Evolutionary conservation across 768 basidiomycete species (phyloP), one percentile per base, ranked within the genome.

Genomic region (Hysterangium stoloniferum): DNA sequence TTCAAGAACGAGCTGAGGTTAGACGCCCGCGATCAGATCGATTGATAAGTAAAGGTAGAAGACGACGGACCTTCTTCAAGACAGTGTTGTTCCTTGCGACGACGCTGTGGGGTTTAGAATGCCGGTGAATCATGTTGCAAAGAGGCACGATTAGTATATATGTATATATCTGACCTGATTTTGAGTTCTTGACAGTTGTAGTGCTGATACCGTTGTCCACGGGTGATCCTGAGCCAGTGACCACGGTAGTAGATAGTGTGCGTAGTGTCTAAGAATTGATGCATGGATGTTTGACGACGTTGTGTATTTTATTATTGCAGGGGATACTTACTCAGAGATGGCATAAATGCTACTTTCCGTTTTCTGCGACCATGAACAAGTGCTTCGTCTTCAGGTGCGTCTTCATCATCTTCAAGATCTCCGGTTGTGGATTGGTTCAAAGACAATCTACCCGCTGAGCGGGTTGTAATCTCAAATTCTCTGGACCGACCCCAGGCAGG

Each of bases 211-310:
- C 82, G 82, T 63, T 85, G 83, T 13, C 84, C 84, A 24, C 87
- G 78, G 34, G 84, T 89, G 67, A 90, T 86, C 62, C 86, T 76
- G 53, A 91, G 72, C 88, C 87, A 90, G 61, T 91, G 89, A 45
- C 88, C 88, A 61, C 79, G 79, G 72, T 91, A 91, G 71, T 86
- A 91, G 51, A 91, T 88, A 13, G 86, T 91, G 63, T 91, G 88
- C 6, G 84, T 88, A 0, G 86, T 88, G 60, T 90, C 88, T 89
- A 59, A 35, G 28, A 53, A 35, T 31, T 6, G 20, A 25, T n/a
- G 15, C 15, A 8, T 19, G 33, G 19, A 28, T 11, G 52, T 7
- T 17, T 27, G 13, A 13, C 24, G 27, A 52, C 41, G 52, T 40
- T 41, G 42, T 41, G n/a, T 6, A 34, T 13, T 22, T 19, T 20